Base-by-base conservation (phyloP, 106 monocot genomes). In the Dendrobium nobile region DNA sequence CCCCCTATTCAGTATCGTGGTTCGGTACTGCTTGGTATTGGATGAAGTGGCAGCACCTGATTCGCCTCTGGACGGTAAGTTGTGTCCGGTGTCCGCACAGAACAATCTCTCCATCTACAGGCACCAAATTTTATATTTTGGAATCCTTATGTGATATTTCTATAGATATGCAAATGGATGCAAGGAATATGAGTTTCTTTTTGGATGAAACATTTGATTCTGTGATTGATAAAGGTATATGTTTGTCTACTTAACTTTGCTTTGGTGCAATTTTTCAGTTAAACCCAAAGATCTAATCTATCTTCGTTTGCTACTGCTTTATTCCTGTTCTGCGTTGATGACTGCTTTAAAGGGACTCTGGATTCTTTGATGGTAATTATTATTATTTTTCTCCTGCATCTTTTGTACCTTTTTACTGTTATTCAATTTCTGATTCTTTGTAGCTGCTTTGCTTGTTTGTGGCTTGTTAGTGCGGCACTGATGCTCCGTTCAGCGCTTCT, bases 151-250 rank as follows among this genome's bases (percentile, higher is more conserved):
- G 10, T 40, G 79, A 81, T 75, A n/a, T 43, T 75, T 75, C 64
- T 72, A 45, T 80, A 94, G 97, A 97, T 81, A 87, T 92, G 92
- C 87, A 91, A 87, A 97, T 97, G 97, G 94, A 97, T 88, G 94
- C 83, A 72, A 90, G 97, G 80, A 90, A 97, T 67, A 92, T 97
- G 97, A 88, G 89, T 77, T 86, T 89, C 77, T 97, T 92, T 76
- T 47, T 81, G 24, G 92, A 92, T 85, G 92, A 80, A 83, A 88
- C 89, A 81, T 91, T 98, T 91, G 89, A 98, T 80, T 84, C 91
- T 86, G 91, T 92, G 24, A 85, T 98, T 82, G 97, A 98, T 77
- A 98, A 98, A 88, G 94, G 97, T 96, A 82, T 5, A 48, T 75
- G n/a, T 68, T 31, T 70, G 70, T 82, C 61, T 28, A 28, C 9